Base-by-base conservation (phyloP, 108 stramenopile species). In the Halocafeteria seosinensis region DNA sequence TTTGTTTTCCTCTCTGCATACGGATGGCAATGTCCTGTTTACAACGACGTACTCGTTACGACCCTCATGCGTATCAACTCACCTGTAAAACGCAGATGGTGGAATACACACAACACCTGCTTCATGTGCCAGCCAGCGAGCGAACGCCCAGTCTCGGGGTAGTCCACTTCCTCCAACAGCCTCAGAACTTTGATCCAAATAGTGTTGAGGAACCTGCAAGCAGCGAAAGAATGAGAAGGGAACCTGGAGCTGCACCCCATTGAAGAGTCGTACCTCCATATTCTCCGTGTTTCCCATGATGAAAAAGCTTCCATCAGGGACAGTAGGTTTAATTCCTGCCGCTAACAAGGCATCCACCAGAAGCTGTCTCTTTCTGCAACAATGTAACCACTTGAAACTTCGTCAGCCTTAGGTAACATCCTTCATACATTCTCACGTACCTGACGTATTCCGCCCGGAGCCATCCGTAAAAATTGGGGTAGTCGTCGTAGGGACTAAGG, bases 61-160 rank as follows among this genome's bases (percentile, higher is more conserved):
- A n/a, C n/a, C n/a, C n/a, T n/a, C n/a, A n/a, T n/a, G n/a, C n/a
- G n/a, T n/a, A n/a, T n/a, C n/a, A n/a, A n/a, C n/a, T n/a, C n/a
- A n/a, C n/a, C n/a, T 78, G 51, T 77, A 95, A 67, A 98, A 98
- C 1, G 91, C 88, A 63, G 85, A 85, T 17, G 92, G 79, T 27
- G 96, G 96, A 63, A 98, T 98, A 58, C 89, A 87, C 9, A 91
- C 66, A 21, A 98, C 68, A 37, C 93, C 96, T 57, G 79, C 73
- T 37, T 85, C 69, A 63, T 85, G 80, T 29, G 90, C 87, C 74
- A 98, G 83, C 88, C 89, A 93, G 58, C 92, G 82, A 71, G 47
- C 24, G 8, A 67, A 25, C 47, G 37, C 31, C 6, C 55, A 35
- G 37, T 71, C 66, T 3, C 66, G 61, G 6, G 65, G 67, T 69